phyloP scores from a whole-genome alignment of 2,329 filamentous ascomycete genomes.

The Shiraia sp. region DNA sequence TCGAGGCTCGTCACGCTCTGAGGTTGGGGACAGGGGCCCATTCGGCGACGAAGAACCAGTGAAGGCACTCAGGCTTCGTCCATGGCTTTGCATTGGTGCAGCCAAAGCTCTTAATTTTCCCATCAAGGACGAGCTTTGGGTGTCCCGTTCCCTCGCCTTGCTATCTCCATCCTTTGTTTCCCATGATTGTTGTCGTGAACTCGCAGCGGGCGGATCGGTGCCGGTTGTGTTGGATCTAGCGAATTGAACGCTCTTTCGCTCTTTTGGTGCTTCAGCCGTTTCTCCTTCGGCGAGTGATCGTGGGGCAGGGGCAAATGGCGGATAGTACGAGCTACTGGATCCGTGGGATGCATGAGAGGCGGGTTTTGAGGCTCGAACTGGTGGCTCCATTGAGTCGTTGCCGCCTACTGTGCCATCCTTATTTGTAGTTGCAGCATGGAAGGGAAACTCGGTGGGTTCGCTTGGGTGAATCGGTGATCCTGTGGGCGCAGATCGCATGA shows the following conservation, averaged over 20 bases:
- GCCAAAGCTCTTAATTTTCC: constrained; percentile 77
- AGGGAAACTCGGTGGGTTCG: constrained; percentile 44
- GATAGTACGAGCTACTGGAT: constrained; percentile 28
- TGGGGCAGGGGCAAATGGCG: constrained; percentile 38
- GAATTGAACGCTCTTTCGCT: constrained; percentile 76
- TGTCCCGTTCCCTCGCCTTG: constrained; percentile 50
- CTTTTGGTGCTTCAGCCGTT: constrained; percentile 38
- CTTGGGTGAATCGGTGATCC: constrained; percentile 30
- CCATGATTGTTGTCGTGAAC: constrained; percentile 67
- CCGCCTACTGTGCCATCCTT: constrained; percentile 22
- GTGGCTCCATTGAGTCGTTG: constrained; percentile 18
- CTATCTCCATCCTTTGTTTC: constrained; percentile 67
- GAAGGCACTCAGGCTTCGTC: constrained; percentile 54
- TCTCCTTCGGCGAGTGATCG: constrained; percentile 37
- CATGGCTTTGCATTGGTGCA: constrained; percentile 56
- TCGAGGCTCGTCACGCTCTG: constrained; percentile 52
- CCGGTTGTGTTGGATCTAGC: constrained; percentile 51
- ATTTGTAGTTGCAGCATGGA: constrained; percentile 25
- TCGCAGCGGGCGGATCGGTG: constrained; percentile 50
- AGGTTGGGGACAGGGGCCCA: constrained; percentile 50
- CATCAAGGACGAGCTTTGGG: constrained; percentile 69
- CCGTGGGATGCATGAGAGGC: constrained; percentile 28
- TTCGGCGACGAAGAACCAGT: constrained; percentile 44
- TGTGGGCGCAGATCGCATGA: constrained; percentile 35
- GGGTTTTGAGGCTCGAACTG: constrained; percentile 18